Conservation (phyloP, 352 stramenopile species). For the Pilasporangium apinafurcum region DNA sequence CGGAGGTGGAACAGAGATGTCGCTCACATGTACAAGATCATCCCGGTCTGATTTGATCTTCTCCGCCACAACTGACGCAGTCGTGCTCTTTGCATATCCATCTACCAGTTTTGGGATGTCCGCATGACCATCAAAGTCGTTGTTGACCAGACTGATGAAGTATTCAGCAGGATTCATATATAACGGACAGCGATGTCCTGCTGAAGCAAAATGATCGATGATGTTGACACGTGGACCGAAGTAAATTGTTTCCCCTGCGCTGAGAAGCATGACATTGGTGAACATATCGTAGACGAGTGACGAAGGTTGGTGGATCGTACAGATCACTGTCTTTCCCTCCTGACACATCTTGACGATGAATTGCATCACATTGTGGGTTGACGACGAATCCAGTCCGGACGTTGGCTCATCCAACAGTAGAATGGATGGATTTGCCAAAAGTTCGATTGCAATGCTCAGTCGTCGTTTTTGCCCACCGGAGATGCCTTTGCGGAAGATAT, state of each 20-base stretch:
- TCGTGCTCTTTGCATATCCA: constrained; percentile 10
- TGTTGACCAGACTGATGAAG: constrained; percentile 45
- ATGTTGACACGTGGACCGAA: constrained; percentile 38
- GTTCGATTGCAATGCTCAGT: constrained; percentile 75
- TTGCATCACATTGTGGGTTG: constrained; percentile 41
- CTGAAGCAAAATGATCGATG: constrained; percentile 25
- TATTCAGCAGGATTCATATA: constrained; percentile 57
- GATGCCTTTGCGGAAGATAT: constrained; percentile 71
- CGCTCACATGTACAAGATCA: constrained; percentile 10
- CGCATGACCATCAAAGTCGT: constrained; percentile 41
- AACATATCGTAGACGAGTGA: constrained; percentile 59
- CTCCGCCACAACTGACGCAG: constrained; percentile 2
- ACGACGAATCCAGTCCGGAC: constrained; percentile 41
- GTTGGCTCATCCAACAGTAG: constrained; percentile 82
- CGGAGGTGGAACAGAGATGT: constrained; percentile 11
- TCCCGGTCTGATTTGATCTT: constrained; percentile 11
- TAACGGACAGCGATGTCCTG: constrained; percentile 23
- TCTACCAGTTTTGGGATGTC: constrained; percentile 17
- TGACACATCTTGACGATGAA: constrained; percentile 24
- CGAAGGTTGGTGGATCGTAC: constrained; percentile 69
- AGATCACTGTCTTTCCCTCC: constrained; percentile 39
- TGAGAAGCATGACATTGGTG: constrained; percentile 50
- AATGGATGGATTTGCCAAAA: constrained; percentile 62
- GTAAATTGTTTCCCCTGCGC: constrained; percentile 72
- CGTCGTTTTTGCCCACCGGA: constrained; percentile 73